These are phyloP conservation scores for Ammopiptanthus mongolicus DNA, from an alignment of 306 rosid species.

Conservation along the genomic window DNA sequence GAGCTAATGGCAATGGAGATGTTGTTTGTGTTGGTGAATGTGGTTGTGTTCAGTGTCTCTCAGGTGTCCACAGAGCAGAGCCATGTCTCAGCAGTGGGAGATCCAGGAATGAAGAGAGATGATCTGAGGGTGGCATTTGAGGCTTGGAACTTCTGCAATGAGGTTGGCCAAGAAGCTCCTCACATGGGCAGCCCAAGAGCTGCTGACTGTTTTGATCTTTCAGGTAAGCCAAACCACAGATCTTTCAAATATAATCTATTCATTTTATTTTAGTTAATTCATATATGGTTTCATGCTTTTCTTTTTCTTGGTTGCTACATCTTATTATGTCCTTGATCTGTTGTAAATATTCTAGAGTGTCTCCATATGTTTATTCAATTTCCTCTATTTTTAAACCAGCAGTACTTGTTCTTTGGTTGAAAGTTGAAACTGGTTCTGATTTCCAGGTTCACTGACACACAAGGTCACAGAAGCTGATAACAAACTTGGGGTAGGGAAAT, in stretches of 20 bases:
- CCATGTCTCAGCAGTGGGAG: slow-evolving; percentile 61
- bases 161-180: slow-evolving; percentile 81
- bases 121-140: slow-evolving; percentile 77
- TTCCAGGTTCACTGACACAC: slow-evolving; percentile 42
- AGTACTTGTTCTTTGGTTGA: background rate
- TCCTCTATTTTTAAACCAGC: background rate
- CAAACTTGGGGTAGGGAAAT: slow-evolving; percentile 56
- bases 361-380: background rate
- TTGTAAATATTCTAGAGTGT: background rate
- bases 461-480: slow-evolving; percentile 47
- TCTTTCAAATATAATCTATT: background rate
- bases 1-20: slow-evolving; percentile 24
- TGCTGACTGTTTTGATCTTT: slow-evolving; percentile 77
- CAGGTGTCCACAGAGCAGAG: slow-evolving; percentile 12
- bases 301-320: background rate
- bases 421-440: slow-evolving; percentile 11
- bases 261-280: background rate
- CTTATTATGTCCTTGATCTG: background rate
- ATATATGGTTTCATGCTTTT: background rate
- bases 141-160: slow-evolving; percentile 94
- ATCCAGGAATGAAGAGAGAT: slow-evolving; percentile 83
- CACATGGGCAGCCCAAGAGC: slow-evolving; percentile 78
- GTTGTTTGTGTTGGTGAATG: slow-evolving; percentile 24
- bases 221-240: slow-evolving; percentile 25
- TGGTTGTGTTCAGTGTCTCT: slow-evolving; percentile 24